Conservation (phyloP, 2,329 filamentous ascomycete genomes). For the Diplodia corticola region DNA sequence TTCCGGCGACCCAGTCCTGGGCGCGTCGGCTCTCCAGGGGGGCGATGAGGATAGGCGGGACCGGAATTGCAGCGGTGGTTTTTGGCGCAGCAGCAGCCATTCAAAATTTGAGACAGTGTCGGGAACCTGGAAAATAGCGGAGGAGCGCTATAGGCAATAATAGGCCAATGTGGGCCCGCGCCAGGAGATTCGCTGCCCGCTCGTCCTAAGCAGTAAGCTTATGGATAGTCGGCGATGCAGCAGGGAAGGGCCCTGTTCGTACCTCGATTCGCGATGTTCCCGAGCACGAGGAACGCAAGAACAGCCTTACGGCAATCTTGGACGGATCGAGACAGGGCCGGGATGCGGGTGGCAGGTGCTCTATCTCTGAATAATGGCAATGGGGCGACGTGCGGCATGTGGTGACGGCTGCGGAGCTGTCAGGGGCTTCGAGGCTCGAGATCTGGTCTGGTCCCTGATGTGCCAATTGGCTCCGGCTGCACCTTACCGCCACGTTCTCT, state of each 20-base stretch:
- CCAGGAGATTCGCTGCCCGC: constrained; percentile 1
- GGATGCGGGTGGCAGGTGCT: constrained; percentile 5
- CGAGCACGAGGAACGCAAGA: constrained; percentile 6
- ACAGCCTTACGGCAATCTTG: constrained; percentile 1
- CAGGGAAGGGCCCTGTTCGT: constrained; percentile 4
- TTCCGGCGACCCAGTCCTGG: background rate
- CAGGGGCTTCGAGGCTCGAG: constrained; percentile 16
- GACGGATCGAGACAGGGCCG: background rate
- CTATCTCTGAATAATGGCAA: constrained; percentile 2
- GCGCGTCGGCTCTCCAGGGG: too few species aligned
- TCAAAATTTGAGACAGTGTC: constrained; percentile 13
- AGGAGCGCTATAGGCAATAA: constrained; percentile 12
- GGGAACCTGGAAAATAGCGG: background rate
- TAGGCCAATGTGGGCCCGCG: background rate
- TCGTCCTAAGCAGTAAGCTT: constrained; percentile 16
- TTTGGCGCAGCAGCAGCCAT: constrained; percentile 9
- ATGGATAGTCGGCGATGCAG: constrained; percentile 12
- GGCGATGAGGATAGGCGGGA: constrained; percentile 3
- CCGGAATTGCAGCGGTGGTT: constrained; percentile 6
- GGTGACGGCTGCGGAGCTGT: constrained; percentile 5
- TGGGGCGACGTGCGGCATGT: constrained; percentile 3
- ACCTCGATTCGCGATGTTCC: constrained; percentile 10
- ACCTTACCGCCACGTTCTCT: constrained; percentile 1
- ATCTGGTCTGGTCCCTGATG: constrained; percentile 17
- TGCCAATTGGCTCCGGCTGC: constrained; percentile 8